Evolutionary conservation across 805 yeast genomes (phyloP).

Genomic region (Nakazawaea ernobii): DNA sequence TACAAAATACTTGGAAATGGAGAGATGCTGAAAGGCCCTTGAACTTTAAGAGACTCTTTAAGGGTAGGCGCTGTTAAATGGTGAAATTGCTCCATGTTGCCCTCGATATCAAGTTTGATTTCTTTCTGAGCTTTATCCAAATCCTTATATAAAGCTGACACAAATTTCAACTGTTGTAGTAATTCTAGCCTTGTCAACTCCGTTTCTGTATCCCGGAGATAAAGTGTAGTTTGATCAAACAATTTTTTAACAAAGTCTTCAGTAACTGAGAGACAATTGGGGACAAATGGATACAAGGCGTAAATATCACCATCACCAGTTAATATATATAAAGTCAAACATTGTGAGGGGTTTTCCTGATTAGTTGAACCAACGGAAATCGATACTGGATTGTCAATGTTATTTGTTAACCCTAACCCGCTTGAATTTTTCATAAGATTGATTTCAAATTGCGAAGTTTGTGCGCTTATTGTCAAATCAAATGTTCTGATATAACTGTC

Average conservation of each 20-base stretch:
- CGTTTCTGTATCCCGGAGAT: conserved; percentile 16
- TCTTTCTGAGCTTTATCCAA: conserved; percentile 13
- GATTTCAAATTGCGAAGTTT: conserved; percentile 17
- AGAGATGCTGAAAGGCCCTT: conserved; percentile 49
- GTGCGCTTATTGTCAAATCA: conserved; percentile 26
- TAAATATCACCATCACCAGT: conserved; percentile 55
- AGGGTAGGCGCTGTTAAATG: not conserved
- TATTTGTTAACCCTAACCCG: conserved; percentile 15
- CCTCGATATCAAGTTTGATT: not conserved
- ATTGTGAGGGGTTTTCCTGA: conserved; percentile 30
- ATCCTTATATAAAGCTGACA: conserved; percentile 25
- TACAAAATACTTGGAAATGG: conserved; percentile 55
- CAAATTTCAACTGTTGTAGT: conserved; percentile 31
- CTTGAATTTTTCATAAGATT: conserved; percentile 15
- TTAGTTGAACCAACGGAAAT: conserved; percentile 38
- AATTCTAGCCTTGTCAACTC: conserved; percentile 15
- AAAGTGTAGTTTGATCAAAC: conserved; percentile 27
- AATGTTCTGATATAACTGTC: conserved; percentile 27
- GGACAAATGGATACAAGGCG: conserved; percentile 60
- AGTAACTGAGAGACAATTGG: conserved; percentile 35
- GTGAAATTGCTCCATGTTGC: not conserved
- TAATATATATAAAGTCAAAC: conserved; percentile 46
- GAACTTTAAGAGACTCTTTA: conserved; percentile 17
- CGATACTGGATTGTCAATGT: conserved; percentile 31
- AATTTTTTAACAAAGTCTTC: conserved; percentile 23